Evolutionary conservation across 306 rosid genomes (phyloP).

Genomic region (Trifolium fragiferum): DNA sequence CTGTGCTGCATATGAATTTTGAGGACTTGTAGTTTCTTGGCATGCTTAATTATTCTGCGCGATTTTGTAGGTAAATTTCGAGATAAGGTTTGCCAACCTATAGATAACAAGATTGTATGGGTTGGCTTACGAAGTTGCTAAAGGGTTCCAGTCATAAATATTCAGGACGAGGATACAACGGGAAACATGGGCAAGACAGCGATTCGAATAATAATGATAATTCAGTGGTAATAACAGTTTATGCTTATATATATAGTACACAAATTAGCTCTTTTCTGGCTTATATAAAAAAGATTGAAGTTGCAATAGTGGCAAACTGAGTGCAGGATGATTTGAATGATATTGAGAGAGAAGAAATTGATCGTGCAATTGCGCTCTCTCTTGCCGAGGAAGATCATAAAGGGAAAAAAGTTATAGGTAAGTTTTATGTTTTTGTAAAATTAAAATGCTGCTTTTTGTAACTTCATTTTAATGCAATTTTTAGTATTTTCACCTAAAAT

Average conservation of each 20-base stretch:
- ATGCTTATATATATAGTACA: constrained; percentile 35
- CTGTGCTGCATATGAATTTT: constrained; percentile 17
- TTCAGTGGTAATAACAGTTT: constrained; percentile 65
- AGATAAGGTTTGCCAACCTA: constrained; percentile 48
- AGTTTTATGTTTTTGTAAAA: constrained; percentile 43
- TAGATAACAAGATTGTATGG: constrained; percentile 53
- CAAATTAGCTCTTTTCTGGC: constrained; percentile 19
- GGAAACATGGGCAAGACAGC: constrained; percentile 59
- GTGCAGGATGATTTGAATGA: constrained; percentile 74
- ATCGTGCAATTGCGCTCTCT: constrained; percentile 78
- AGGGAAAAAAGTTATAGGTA: constrained; percentile 75
- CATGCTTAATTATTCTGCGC: constrained; percentile 25
- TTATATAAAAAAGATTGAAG: constrained; percentile 37
- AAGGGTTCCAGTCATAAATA: constrained; percentile 72
- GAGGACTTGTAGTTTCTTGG: constrained; percentile 10
- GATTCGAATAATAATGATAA: constrained; percentile 51
- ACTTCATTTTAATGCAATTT: background rate
- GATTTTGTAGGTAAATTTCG: constrained; percentile 39
- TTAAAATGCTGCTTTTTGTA: constrained; percentile 6
- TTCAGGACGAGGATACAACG: constrained; percentile 57
- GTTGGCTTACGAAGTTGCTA: constrained; percentile 85
- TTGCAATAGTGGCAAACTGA: constrained; percentile 44
- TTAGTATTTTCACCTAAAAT: constrained; percentile 25
- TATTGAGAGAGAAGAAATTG: constrained; percentile 69
- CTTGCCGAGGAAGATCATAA: constrained; percentile 77